Base-by-base conservation (phyloP, 805 yeast species). In the Suhomyces xylopsoci region DNA sequence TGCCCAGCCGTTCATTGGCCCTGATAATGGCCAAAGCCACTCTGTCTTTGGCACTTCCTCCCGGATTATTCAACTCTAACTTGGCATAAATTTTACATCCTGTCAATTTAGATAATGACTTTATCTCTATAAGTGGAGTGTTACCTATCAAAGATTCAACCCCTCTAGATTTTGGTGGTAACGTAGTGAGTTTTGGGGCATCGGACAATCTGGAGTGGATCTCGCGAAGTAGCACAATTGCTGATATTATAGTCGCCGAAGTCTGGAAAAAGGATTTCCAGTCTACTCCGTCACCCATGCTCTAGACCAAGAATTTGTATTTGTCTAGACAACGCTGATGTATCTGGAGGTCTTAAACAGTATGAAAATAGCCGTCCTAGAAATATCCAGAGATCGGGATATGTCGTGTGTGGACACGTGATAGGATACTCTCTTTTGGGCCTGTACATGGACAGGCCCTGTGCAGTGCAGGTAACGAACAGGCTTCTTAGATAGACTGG, bases 21-120 rank as follows among this genome's bases (percentile, higher is more conserved):
- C 81, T 74, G 15, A 93, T 87, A 45, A 93, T 87, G 3, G 94
- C 90, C 19, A 88, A 71, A 0, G 98, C 98, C 17, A 94, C 96
- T 44, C 99, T 75, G 65, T 93, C 99, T 60, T 93, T 93, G 4
- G 98, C 96, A 48, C 96, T 87, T 0, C 98, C 98, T 1, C 93
- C 99, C 0, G 98, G 97, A 62, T 93, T 94, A 56, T 78, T 68
- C 51, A 90, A 72, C 67, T 93, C 99, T 55, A 92, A 66, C 63
- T 93, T 93, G 36, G 96, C 98, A 65, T 83, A 89, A 3, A 93
- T 82, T 42, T 87, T 85, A 63, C 93, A 86, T 0, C 96, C 96
- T 0, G 97, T 90, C 10, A 78, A 68, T 12, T 75, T 68, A 0
- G 94, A 84, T 10, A 93, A 75, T 0, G 96, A 86, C 57, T 81